Evolutionary conservation across 148 eudicot species (phyloP), one percentile per base, ranked within the genome.

Genomic region (Vaccinium macrocarpon): DNA sequence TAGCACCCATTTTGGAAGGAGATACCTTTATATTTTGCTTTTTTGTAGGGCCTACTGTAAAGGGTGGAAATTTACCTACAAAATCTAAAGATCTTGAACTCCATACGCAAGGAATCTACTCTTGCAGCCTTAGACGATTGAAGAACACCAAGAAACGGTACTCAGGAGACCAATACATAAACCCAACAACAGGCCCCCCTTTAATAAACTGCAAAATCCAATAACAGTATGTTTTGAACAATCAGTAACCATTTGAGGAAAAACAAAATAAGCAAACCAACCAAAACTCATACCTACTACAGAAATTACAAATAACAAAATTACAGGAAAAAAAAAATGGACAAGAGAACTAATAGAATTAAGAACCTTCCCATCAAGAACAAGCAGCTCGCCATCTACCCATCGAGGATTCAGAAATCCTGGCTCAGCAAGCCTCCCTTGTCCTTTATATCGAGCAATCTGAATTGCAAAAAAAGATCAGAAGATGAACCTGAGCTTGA

Each of bases 331-430:
- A 74, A 3, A 70, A 70, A n/a, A 76, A 23, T 49, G 27, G 79
- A 50, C 19, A 0, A 76, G 79, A 76, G 29, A 76, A 49, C n/a
- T 23, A 12, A 49, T 56, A 83, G 57, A 80, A 78, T 16, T 51
- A 2, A 10, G n/a, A 72, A 97, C 99, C 99, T 95, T 94, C 83
- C 99, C 99, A 77, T 97, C 98, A 52, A 97, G 89, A 85, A 97
- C 92, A 88, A 97, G 93, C 70, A 97, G 98, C 92, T 97, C 99
- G 82, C 99, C 99, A 89, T 97, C 98, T 79, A 95, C 98, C 99
- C 99, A 97, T 90, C 96, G 90, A 79, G 99, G 96, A 84, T 93
- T 95, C 46, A 66, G 84, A 74, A 89, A 92, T 15, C 99, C 99
- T 77, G 94, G 96, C 84, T 91, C 98, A 59, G 99, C 93, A 83